These are phyloP conservation scores for Cordyceps farinosa DNA, from an alignment of 2,329 filamentous ascomycete genomes.

Conservation along the genomic window DNA sequence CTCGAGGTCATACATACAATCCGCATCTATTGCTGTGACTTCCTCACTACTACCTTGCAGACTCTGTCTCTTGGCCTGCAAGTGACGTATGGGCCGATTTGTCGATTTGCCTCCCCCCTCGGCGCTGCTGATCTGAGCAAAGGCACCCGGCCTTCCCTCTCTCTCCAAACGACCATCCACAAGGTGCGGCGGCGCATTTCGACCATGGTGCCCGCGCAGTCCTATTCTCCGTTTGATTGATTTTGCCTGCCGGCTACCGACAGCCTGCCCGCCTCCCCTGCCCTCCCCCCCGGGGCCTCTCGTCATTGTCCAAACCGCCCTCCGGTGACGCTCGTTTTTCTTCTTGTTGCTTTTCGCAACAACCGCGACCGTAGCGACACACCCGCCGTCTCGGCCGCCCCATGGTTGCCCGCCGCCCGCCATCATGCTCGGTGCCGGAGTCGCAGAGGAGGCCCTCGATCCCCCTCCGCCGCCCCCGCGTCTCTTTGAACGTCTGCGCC, in stretches of 20 bases:
- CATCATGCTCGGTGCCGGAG: constrained; percentile 50
- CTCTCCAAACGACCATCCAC: neutral
- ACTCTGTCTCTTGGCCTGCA: neutral
- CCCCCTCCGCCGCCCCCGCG: constrained; percentile 63
- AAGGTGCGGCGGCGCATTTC: neutral
- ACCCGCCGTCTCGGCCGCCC: neutral
- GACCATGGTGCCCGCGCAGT: constrained; percentile 12
- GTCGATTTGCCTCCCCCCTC: neutral
- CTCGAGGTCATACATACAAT: no score
- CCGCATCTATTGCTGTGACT: neutral
- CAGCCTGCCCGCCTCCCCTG: neutral
- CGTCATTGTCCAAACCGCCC: neutral
- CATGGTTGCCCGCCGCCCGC: constrained; percentile 17
- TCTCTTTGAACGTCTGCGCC: constrained; percentile 68
- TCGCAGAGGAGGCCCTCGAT: constrained; percentile 54
- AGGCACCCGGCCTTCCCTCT: neutral
- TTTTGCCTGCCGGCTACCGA: neutral
- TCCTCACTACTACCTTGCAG: neutral
- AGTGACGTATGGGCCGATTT: constrained; percentile 9
- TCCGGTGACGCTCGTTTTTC: neutral
- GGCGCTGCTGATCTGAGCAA: neutral
- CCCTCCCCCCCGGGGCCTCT: neutral
- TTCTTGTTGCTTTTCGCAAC: neutral
- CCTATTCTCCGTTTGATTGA: constrained; percentile 14
- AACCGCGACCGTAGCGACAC: neutral